Base-by-base conservation (phyloP, 2,329 filamentous ascomycete species). In the Fusarium mexicanum region DNA sequence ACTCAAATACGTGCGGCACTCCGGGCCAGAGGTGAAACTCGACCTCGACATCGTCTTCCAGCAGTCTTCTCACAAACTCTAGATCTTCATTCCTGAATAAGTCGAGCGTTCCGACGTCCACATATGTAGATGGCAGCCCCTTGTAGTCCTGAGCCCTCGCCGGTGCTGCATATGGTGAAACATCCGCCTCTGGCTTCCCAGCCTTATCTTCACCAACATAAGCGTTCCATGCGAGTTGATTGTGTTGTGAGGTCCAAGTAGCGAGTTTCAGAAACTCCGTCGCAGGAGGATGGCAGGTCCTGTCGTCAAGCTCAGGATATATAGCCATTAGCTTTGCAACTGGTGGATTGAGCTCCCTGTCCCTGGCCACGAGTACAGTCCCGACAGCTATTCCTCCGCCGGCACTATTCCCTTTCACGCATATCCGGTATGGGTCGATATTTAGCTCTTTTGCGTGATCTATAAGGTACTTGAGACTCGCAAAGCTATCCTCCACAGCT, bases 1-100 rank as follows among this genome's bases (percentile, higher is more conserved):
- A 50, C 47, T 77, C 76, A 60, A 78, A 78, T 5, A 57, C 71
- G 48, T 78, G 76, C 3, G 76, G 72, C 12, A 78, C 64, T 8
- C 74, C 71, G 7, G 76, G 76, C 64, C 66, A 76, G 10, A 78
- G 37, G 24, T 78, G 76, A 46, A 78, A 67, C 59, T 78, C 76
- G 9, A 77, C 68, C n/a, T 77, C 70, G 2, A 77, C 68, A 8
- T 78, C 41, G 20, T 73, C 74, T 24, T 43, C 60, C 38, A 78
- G 47, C 18, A 78, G 35, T 10, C 76, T 65, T n/a, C 35, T 72
- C 3, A 67, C 76, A 64, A 73, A 76, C 14, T 68, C 70, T 13
- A 78, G 17, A 8, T 48, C 35, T 48, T 78, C 76, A 3, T 77
- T 66, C 2, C 74, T 54, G 24, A 78, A 77, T 14, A 78, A 11